Evolutionary conservation across 768 basidiomycete genomes (phyloP), one percentile per base, ranked within the genome.

Genomic region (Psilocybe cubensis): DNA sequence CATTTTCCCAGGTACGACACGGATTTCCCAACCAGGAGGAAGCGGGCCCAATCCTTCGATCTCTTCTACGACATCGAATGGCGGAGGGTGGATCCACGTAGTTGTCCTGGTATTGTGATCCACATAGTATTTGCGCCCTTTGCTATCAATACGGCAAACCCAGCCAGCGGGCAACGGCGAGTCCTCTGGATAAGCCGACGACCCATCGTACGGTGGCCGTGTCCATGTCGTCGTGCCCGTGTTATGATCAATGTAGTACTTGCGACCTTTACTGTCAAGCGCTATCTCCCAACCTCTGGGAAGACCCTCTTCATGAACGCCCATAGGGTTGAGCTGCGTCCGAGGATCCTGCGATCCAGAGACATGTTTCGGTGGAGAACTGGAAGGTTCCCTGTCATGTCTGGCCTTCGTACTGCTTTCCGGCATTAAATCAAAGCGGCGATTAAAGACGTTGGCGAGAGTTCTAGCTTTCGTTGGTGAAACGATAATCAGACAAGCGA

Each of bases 211-310:
- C 38, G 60, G 14, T 28, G 63, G 65, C 52, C 85, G 81, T 60
- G 82, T 79, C 93, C 93, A 94, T 4, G 90, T 88, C 33, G 93
- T 93, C 3, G 83, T 81, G 53, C 89, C 83, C 3, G 84, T 83
- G 62, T 83, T 88, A 69, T 94, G 94, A 69, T 96, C 92, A 57
- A 94, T 90, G 67, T 89, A 94, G 71, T 95, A 95, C 21, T 82
- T 74, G 47, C 92, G 75, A 4, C 85, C 86, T 54, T 86, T 82
- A 31, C 77, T 74, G 67, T 66, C 63, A 17, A 63, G 27, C 7
- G 58, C 64, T 3, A 47, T 55, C 46, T 69, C 68, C 68, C 68
- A 69, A 25, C 68, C 68, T 31, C 55, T 45, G 6, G 68, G 68
- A 33, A 69, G 63, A 8, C 60, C 52, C 25, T 54, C 52, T 18